Conservation (phyloP, 1,139 yeast genomes). For the Saccharomycopsis hybrid region DNA sequence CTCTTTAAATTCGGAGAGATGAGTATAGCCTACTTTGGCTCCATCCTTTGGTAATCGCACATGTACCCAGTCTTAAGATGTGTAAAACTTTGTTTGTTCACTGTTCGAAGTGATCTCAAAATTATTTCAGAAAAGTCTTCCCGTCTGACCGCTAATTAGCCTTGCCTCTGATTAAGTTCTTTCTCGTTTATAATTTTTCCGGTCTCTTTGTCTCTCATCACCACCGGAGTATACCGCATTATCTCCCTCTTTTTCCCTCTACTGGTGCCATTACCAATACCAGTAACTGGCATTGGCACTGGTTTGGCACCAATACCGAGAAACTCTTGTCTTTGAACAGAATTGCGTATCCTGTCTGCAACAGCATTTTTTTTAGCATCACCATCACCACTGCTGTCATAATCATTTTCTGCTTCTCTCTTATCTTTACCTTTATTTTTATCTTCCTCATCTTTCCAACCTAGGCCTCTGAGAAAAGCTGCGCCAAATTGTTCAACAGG, state of each 20-base stretch:
- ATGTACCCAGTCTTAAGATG: too few species aligned
- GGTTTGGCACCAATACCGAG: constrained; percentile 44
- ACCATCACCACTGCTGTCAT: constrained; percentile 8
- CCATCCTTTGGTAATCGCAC: too few species aligned
- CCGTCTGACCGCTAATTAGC: too few species aligned
- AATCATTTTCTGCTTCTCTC: constrained; percentile 15
- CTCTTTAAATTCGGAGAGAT: too few species aligned
- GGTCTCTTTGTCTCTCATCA: constrained; percentile 7
- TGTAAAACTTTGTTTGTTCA: too few species aligned
- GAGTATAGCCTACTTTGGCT: too few species aligned
- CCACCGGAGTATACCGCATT: constrained; percentile 13
- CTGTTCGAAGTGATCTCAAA: too few species aligned
- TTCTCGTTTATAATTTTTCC: background rate
- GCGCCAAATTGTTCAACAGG: constrained; percentile 87
- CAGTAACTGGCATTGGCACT: background rate
- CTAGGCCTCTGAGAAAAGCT: constrained; percentile 68
- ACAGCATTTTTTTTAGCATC: too few species aligned
- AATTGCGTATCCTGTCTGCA: constrained; percentile 17
- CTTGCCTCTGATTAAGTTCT: too few species aligned
- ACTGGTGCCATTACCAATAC: background rate
- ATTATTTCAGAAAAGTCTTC: too few species aligned
- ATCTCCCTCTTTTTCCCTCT: background rate
- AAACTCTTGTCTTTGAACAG: constrained; percentile 31
- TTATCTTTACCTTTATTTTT: too few species aligned
- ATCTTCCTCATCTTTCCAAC: constrained; percentile 38